A percentile compares a stretch with the other conserved stretches of the same genome.
These are phyloP conservation scores for Alternaria arborescens DNA, from an alignment of 2,329 filamentous ascomycete species.

Conservation along the genomic window DNA sequence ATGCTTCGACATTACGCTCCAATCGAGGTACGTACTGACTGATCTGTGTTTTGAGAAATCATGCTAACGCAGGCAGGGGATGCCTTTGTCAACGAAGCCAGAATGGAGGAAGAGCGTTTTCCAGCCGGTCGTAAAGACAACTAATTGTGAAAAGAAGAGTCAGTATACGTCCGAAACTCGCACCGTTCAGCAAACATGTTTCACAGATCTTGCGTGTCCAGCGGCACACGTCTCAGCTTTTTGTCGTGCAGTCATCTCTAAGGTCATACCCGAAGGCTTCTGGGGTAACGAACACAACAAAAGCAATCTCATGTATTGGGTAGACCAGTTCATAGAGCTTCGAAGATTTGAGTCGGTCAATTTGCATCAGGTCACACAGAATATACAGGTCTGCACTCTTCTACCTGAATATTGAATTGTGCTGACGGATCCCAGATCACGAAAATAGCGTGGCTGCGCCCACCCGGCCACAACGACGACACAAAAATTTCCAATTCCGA, in stretches of 20 bases:
- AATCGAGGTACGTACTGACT: constrained; percentile 30
- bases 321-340: constrained; percentile 81
- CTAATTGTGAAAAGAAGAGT: constrained; percentile 15
- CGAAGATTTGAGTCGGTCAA: constrained; percentile 83
- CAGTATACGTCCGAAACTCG: background rate
- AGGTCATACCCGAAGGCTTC: constrained; percentile 76
- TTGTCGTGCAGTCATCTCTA: constrained; percentile 77
- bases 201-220: constrained; percentile 75
- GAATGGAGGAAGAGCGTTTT: constrained; percentile 33
- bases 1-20: constrained; percentile 86
- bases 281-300: constrained; percentile 78
- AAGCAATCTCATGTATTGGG: constrained; percentile 66
- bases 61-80: constrained; percentile 33
- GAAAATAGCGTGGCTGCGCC: constrained; percentile 76
- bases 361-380: constrained; percentile 79
- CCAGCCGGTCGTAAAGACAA: constrained; percentile 10
- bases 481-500: constrained; percentile 75
- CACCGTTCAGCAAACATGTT: constrained; percentile 38
- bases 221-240: constrained; percentile 79
- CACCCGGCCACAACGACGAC: constrained; percentile 55
- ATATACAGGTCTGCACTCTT: constrained; percentile 68
- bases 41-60: background rate
- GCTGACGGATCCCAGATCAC: constrained; percentile 62
- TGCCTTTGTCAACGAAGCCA: constrained; percentile 37
- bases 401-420: constrained; percentile 14